Evolutionary conservation across 2,329 filamentous ascomycete genomes (phyloP).

Genomic region (Calonectria pseudoturangicola): DNA sequence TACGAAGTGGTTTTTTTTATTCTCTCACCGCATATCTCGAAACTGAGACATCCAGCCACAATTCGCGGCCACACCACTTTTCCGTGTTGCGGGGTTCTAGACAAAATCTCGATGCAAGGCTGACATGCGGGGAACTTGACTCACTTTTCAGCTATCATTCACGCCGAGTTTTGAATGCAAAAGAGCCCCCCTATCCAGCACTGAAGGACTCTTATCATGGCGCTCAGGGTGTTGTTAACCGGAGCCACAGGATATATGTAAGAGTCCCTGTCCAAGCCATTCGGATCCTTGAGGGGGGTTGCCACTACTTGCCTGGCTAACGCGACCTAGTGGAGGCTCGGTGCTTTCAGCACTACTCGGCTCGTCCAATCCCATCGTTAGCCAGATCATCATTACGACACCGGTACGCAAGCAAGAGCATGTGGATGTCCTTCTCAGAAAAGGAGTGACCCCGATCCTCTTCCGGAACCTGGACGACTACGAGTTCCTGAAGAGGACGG

Average conservation of each 20-base stretch:
- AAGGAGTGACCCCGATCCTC: slow-evolving; percentile 20
- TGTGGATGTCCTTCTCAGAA: background rate
- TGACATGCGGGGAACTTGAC: slow-evolving; percentile 24
- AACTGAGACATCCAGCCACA: background rate
- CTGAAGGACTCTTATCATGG: background rate
- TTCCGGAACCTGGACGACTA: slow-evolving; percentile 34
- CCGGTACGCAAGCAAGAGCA: slow-evolving; percentile 37
- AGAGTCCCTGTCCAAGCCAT: background rate
- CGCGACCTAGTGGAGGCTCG: slow-evolving; percentile 34
- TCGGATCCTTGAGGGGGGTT: background rate
- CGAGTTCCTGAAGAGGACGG: slow-evolving; percentile 8
- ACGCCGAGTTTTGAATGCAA: no score
- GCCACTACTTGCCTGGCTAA: background rate
- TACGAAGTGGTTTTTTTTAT: background rate
- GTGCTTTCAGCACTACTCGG: slow-evolving; percentile 37
- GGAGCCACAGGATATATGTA: slow-evolving; percentile 41
- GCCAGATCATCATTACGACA: slow-evolving; percentile 24
- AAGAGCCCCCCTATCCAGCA: no score
- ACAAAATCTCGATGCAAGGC: slow-evolving; percentile 10
- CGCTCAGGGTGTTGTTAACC: slow-evolving; percentile 27
- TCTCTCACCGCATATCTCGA: background rate
- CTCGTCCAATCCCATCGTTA: slow-evolving; percentile 10
- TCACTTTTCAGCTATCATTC: background rate
- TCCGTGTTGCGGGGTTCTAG: slow-evolving; percentile 12
- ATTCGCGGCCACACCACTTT: background rate